Evolutionary conservation across 2,329 filamentous ascomycete species (phyloP).

Genomic region (Reticulascus tulasneorum): DNA sequence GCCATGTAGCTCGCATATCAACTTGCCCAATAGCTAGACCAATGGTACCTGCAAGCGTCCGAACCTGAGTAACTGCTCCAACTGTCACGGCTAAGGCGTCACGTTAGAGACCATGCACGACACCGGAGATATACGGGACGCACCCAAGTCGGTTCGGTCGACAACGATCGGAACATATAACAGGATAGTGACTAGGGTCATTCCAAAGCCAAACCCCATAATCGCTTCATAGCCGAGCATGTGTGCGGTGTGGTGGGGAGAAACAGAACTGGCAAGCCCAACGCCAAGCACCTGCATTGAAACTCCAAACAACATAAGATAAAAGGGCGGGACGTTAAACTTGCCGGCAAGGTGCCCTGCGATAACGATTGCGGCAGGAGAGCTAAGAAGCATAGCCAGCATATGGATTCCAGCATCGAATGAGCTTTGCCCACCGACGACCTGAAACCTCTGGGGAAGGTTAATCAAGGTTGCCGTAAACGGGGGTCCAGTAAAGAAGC

Average conservation of each 20-base stretch:
- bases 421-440: constrained; percentile 24
- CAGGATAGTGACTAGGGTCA: constrained; percentile 25
- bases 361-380: constrained; percentile 25
- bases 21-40: constrained; percentile 28
- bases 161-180: constrained; percentile 27
- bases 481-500: constrained; percentile 26
- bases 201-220: constrained; percentile 32
- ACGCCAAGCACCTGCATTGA: constrained; percentile 28
- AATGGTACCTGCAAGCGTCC: constrained; percentile 32
- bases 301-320: constrained; percentile 23
- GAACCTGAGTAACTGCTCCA: constrained; percentile 32
- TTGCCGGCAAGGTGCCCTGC: constrained; percentile 23
- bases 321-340: constrained; percentile 23
- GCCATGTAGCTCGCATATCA: background rate
- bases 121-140: constrained; percentile 6
- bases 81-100: constrained; percentile 25
- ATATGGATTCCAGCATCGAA: constrained; percentile 27
- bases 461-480: constrained; percentile 31
- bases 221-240: constrained; percentile 30
- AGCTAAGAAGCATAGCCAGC: constrained; percentile 27
- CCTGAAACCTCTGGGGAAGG: constrained; percentile 31
- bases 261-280: constrained; percentile 24
- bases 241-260: constrained; percentile 10
- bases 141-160: constrained; percentile 23
- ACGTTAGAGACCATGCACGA: background rate